Base-by-base conservation (phyloP, 2,329 filamentous ascomycete genomes). In the Fusarium gaditjirri region DNA sequence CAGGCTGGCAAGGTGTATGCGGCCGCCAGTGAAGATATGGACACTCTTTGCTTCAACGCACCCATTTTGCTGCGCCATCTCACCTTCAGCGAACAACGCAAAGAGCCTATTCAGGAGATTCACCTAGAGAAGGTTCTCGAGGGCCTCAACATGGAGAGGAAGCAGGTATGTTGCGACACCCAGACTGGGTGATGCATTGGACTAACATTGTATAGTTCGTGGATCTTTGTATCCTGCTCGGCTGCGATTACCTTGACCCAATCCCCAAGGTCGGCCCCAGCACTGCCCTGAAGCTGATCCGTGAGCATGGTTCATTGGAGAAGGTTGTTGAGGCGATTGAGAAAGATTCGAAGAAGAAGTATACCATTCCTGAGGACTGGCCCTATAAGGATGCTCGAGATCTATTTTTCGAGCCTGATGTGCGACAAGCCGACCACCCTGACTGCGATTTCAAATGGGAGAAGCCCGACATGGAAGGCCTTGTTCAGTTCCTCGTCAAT, bases 361-460 rank as follows among this genome's bases (percentile, higher is more conserved):
- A 93, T 82, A 89, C 87, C 2, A 86, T 99, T 17, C 96, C 96
- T 0, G 95, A 97, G n/a, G 94, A 98, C 83, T 99, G 96, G 95
- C 96, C 96, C 1, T 99, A 92, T 81, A 87, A 92, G 76, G 95
- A 99, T 77, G 97, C 96, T 12, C 93, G 97, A 43, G 90, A 94
- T 23, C 90, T 99, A 33, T 98, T 99, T 85, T 91, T 97, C 79
- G 87, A 95, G 76, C 96, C 96, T 0, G 94, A 98, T 75, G 95
- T 99, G 31, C 91, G 92, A 39, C 81, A 88, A 47, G 94, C 95
- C 29, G 93, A 97, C 75, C 89, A 97, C 77, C 90, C 93, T 2
- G 90, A 94, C 17, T 98, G 95, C 82, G 94, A 99, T 80, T 97
- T 98, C 86, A 98, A 97, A 83, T 99, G 97, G 96, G 94, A 98